Conservation (phyloP, 2,329 filamentous ascomycete species). For the Neoarthrinium moseri region DNA sequence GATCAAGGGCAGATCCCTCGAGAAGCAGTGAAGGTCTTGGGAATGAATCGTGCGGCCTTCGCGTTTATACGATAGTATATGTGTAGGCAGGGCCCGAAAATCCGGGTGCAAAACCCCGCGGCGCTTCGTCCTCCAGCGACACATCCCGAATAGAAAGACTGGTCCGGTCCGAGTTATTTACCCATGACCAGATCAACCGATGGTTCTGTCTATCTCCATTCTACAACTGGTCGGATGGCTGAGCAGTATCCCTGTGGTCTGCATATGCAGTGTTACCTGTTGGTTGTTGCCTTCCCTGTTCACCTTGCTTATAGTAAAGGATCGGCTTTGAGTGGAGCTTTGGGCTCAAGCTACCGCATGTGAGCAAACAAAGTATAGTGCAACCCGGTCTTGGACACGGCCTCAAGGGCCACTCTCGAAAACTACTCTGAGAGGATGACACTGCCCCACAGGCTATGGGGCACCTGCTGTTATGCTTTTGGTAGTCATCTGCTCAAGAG, state of each 20-base stretch:
- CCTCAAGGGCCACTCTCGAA: no score
- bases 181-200: slow-evolving; percentile 1
- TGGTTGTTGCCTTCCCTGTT: slow-evolving; percentile 8
- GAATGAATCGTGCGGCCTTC: no score
- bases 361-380: no score
- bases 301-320: background rate
- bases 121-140: background rate
- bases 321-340: background rate
- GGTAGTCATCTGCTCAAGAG: no score
- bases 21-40: background rate
- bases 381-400: no score
- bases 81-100: no score
- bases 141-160: background rate
- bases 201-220: background rate
- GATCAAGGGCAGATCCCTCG: background rate
- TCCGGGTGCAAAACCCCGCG: no score
- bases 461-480: no score
- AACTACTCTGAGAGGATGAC: background rate
- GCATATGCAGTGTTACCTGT: slow-evolving; percentile 10
- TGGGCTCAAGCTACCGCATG: no score
- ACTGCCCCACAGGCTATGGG: background rate
- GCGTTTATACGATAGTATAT: no score
- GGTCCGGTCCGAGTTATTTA: slow-evolving; percentile 3
- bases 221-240: background rate
- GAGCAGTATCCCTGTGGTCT: background rate